phyloP scores from a whole-genome alignment of 305 asterid species.

The Fraxinus floribunda region DNA sequence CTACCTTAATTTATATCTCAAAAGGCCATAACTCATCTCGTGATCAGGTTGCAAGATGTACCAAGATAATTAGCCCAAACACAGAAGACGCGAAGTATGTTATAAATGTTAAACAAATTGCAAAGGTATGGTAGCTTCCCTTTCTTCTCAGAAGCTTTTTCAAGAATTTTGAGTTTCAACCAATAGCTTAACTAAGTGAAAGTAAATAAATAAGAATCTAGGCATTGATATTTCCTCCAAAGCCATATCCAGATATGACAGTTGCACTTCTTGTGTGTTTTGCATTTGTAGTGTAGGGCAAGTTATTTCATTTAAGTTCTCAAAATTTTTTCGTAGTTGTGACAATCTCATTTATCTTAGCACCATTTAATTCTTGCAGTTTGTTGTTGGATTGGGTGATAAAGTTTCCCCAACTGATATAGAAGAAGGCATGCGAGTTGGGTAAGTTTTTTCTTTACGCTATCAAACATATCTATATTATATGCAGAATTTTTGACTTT shows the following conservation, averaged over 20 bases:
- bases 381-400: slow-evolving; percentile 94
- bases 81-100: slow-evolving; percentile 91
- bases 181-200: neutral
- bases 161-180: neutral
- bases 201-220: neutral
- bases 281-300: neutral
- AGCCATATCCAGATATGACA: neutral
- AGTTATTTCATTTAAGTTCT: neutral
- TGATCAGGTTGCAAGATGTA: slow-evolving; percentile 86
- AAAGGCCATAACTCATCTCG: slow-evolving; percentile 6
- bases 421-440: slow-evolving; percentile 98
- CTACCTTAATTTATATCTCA: neutral
- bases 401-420: slow-evolving; percentile 94
- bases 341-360: neutral
- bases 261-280: neutral
- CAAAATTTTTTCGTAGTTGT: neutral
- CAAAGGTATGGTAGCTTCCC: slow-evolving; percentile 45
- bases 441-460: slow-evolving; percentile 42
- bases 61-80: slow-evolving; percentile 83
- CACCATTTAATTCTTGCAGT: slow-evolving; percentile 47
- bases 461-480: neutral
- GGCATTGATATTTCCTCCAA: neutral
- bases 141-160: slow-evolving; percentile 12
- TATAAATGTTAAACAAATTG: slow-evolving; percentile 76
- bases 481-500: neutral